Evolutionary conservation across 345 rosid genomes (phyloP).

Genomic region (Gossypium bickii): DNA sequence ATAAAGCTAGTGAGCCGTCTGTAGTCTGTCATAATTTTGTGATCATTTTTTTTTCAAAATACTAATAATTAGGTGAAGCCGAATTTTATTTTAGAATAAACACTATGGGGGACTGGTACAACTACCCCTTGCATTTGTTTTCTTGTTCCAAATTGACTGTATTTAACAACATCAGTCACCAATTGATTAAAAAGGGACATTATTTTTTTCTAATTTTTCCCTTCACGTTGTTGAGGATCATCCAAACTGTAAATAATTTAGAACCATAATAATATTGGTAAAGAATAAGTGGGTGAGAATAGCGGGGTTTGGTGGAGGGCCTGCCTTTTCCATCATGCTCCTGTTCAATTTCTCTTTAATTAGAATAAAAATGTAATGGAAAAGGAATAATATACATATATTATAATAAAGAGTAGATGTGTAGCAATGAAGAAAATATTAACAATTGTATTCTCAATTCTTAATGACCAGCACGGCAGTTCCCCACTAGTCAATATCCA

Average conservation of each 20-base stretch:
- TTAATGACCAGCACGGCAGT: background rate
- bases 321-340: background rate
- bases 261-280: background rate
- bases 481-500: background rate
- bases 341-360: too few species aligned
- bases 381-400: too few species aligned
- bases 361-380: too few species aligned
- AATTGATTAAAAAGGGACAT: too few species aligned
- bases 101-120: too few species aligned
- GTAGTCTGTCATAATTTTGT: too few species aligned
- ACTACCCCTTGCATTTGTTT: background rate
- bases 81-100: background rate
- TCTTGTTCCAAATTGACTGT: background rate
- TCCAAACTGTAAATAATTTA: too few species aligned
- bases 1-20: too few species aligned
- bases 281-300: background rate
- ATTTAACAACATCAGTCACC: background rate
- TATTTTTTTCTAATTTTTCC: too few species aligned
- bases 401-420: too few species aligned
- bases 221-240: too few species aligned
- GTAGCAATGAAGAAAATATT: background rate
- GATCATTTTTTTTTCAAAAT: background rate
- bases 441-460: background rate
- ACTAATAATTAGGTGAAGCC: background rate
- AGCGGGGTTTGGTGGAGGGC: background rate